Evolutionary conservation across 495 filamentous ascomycete species (phyloP).

Genomic region (Aspergillus saccharolyticus): DNA sequence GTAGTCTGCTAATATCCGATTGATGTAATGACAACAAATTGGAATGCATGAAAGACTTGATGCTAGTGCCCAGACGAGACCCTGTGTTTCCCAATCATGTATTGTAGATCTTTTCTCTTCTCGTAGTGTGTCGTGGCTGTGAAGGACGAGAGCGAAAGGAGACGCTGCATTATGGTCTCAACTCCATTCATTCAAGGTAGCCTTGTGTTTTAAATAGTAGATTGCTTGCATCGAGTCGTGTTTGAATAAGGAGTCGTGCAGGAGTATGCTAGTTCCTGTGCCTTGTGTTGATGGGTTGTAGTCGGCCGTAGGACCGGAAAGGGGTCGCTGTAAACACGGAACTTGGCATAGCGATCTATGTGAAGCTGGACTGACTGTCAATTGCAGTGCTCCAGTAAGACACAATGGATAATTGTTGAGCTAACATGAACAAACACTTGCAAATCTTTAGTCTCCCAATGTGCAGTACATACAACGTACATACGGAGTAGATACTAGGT

Average conservation of each 20-base stretch:
- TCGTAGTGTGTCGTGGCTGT: neutral
- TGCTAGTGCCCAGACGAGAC: neutral
- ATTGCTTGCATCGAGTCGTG: neutral
- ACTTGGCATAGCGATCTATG: too few species aligned
- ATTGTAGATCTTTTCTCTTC: neutral
- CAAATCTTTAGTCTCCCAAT: too few species aligned
- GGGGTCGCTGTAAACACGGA: too few species aligned
- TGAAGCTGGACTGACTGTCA: too few species aligned
- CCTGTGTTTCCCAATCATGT: neutral
- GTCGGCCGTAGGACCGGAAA: too few species aligned
- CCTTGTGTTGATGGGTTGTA: neutral
- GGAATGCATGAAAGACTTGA: conserved; percentile 5
- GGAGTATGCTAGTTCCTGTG: neutral
- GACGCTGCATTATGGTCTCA: neutral
- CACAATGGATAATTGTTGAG: too few species aligned
- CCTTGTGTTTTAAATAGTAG: neutral
- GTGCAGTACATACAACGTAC: too few species aligned
- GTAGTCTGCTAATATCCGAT: conserved; percentile 10
- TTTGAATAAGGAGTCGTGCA: neutral
- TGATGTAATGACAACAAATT: conserved; percentile 4
- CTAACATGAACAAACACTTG: too few species aligned
- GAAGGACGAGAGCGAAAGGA: neutral
- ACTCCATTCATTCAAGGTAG: neutral
- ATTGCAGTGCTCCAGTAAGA: too few species aligned
- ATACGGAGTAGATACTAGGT: too few species aligned